phyloP scores from a whole-genome alignment of 768 basidiomycete genomes.

The Leccinum olivaceopallidum region DNA sequence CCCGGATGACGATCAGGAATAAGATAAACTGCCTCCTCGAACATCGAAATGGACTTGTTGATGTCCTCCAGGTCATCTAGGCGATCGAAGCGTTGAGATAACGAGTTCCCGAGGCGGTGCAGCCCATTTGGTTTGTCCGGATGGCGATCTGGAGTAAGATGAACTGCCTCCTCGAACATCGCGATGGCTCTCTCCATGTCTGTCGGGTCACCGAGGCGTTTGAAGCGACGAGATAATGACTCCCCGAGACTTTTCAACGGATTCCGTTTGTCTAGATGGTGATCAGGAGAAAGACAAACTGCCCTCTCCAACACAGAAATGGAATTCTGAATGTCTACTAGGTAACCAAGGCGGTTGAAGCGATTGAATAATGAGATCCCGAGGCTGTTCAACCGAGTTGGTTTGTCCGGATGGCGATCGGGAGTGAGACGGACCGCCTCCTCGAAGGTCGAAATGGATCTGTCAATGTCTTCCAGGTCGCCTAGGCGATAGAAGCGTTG shows the following conservation, averaged over 20 bases:
- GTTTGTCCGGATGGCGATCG: not conserved
- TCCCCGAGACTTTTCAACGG: not conserved
- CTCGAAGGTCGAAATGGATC: not conserved
- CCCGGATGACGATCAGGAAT: not conserved
- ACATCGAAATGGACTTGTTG: not conserved
- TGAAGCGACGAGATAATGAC: not conserved
- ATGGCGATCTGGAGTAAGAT: not conserved
- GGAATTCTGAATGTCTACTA: not conserved
- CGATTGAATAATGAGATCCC: not conserved
- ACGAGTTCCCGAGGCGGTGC: not conserved
- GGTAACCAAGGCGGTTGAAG: not conserved
- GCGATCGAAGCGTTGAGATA: not conserved
- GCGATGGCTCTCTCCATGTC: not conserved
- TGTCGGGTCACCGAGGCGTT: not conserved
- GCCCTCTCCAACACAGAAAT: not conserved
- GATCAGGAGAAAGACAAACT: not conserved
- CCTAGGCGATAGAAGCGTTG: not conserved
- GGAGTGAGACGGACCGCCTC: not conserved
- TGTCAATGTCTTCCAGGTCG: not conserved
- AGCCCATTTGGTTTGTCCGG: not conserved
- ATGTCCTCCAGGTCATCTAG: not conserved
- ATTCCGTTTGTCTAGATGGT: not conserved
- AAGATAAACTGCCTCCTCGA: not conserved
- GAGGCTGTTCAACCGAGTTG: not conserved
- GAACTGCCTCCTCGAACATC: not conserved